A percentile compares a stretch with the other conserved stretches of the same genome.
Conservation (phyloP, 1,284 basidiomycete species). For the Anthracocystis walkeri region DNA sequence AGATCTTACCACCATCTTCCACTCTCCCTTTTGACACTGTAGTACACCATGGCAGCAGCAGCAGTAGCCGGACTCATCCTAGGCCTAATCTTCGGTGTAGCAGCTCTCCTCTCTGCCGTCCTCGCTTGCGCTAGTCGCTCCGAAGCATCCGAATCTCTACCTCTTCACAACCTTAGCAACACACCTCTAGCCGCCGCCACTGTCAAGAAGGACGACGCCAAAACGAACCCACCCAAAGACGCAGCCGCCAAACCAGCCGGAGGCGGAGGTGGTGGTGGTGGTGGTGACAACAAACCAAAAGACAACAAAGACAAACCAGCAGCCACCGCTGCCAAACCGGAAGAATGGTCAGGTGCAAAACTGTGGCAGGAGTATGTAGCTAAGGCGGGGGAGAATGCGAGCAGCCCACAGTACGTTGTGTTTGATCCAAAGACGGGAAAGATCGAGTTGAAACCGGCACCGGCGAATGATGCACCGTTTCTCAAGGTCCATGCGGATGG, state of each 20-base stretch:
- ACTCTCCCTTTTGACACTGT: neutral
- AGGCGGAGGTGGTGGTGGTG: too few species aligned
- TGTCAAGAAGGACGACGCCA: slow-evolving; percentile 2
- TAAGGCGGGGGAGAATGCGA: slow-evolving; percentile 2
- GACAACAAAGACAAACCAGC: slow-evolving; percentile 13
- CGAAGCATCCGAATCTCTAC: slow-evolving; percentile 17
- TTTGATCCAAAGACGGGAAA: slow-evolving; percentile 33
- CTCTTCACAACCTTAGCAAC: slow-evolving; percentile 20
- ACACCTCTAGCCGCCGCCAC: slow-evolving; percentile 12
- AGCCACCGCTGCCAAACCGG: neutral
- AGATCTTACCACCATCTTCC: neutral
- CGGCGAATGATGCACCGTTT: slow-evolving; percentile 26
- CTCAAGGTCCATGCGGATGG: slow-evolving; percentile 33
- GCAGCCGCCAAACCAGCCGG: slow-evolving; percentile 1
- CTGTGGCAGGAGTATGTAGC: slow-evolving; percentile 28
- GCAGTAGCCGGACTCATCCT: slow-evolving; percentile 37
- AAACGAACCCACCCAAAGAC: too few species aligned
- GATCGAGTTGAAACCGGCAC: slow-evolving; percentile 34
- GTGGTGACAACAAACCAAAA: neutral
- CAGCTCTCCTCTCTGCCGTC: slow-evolving; percentile 25
- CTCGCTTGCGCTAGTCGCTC: slow-evolving; percentile 31
- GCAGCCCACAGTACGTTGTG: slow-evolving; percentile 29
- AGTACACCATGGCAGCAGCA: slow-evolving; percentile 25
- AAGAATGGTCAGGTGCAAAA: slow-evolving; percentile 34
- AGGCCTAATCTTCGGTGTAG: slow-evolving; percentile 26